phyloP scores from a whole-genome alignment of 2,329 filamentous ascomycete species.

The Pseudovirgaria hyperparasitica region DNA sequence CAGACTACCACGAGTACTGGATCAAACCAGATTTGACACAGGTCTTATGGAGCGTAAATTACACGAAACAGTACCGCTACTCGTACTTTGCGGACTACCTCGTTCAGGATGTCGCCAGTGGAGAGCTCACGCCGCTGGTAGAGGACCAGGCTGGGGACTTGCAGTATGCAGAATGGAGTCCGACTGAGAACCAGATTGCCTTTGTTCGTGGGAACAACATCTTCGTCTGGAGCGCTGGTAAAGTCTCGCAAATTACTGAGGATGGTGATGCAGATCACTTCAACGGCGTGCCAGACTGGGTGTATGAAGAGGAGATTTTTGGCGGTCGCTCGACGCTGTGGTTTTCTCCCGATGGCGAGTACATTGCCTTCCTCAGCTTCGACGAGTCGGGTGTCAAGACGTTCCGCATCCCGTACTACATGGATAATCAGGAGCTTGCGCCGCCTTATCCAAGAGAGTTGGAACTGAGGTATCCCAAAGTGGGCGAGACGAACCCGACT shows the following conservation, averaged over 20 bases:
- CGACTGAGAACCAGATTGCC: slow-evolving; percentile 45
- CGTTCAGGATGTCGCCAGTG: slow-evolving; percentile 47
- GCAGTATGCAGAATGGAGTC: slow-evolving; percentile 52
- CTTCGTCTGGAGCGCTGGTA: slow-evolving; percentile 44
- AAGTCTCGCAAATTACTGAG: slow-evolving; percentile 43
- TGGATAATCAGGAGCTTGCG: slow-evolving; percentile 43
- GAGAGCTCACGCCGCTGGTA: slow-evolving; percentile 42
- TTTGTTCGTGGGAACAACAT: slow-evolving; percentile 57
- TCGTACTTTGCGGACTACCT: slow-evolving; percentile 57
- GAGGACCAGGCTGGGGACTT: slow-evolving; percentile 50
- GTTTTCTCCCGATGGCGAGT: slow-evolving; percentile 44
- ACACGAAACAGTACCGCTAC: slow-evolving; percentile 56
- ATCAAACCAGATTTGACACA: slow-evolving; percentile 47
- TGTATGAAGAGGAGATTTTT: slow-evolving; percentile 48
- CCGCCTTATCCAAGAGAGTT: slow-evolving; percentile 50
- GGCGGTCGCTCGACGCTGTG: slow-evolving; percentile 39
- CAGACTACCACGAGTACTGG: slow-evolving; percentile 44
- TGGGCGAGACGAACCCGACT: slow-evolving; percentile 53
- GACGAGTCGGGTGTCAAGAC: slow-evolving; percentile 56
- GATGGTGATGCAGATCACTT: slow-evolving; percentile 51
- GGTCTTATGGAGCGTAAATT: slow-evolving; percentile 51
- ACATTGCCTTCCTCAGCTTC: slow-evolving; percentile 43
- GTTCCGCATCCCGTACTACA: slow-evolving; percentile 55
- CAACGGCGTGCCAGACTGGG: slow-evolving; percentile 53
- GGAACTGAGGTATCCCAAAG: slow-evolving; percentile 55